Evolutionary conservation across 495 filamentous ascomycete genomes (phyloP).

Genomic region (Chaetomium fimeti): DNA sequence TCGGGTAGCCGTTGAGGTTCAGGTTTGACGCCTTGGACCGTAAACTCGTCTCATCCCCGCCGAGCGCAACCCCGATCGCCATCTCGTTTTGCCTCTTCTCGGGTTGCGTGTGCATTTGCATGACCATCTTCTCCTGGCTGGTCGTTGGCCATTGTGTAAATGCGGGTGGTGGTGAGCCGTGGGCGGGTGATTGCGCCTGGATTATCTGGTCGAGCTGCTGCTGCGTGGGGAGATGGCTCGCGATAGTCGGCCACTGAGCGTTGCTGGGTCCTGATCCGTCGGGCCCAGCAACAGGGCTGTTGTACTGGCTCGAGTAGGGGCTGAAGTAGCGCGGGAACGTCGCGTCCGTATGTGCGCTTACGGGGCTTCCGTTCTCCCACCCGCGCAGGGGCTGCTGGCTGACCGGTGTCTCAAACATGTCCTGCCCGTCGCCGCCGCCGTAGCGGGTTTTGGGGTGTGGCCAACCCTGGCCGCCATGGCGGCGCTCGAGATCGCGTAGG

Average conservation of each 20-base stretch:
- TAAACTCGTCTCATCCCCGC: slow-evolving; percentile 35
- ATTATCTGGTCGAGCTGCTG: slow-evolving; percentile 31
- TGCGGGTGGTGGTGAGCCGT: slow-evolving; percentile 30
- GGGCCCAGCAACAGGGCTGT: slow-evolving; percentile 48
- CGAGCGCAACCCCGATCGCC: slow-evolving; percentile 40
- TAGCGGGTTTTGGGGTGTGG: slow-evolving; percentile 36
- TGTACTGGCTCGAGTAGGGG: slow-evolving; percentile 48
- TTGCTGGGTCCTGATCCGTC: slow-evolving; percentile 32
- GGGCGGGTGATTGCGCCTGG: slow-evolving; percentile 19
- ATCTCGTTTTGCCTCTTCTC: slow-evolving; percentile 32
- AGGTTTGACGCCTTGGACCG: slow-evolving; percentile 31
- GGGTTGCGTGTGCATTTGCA: slow-evolving; percentile 31
- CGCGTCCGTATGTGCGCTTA: slow-evolving; percentile 41
- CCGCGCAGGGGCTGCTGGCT: slow-evolving; percentile 48
- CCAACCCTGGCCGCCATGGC: slow-evolving; percentile 39
- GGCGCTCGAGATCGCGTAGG: slow-evolving; percentile 40
- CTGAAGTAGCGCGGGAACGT: slow-evolving; percentile 49
- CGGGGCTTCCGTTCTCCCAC: slow-evolving; percentile 46
- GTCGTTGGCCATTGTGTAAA: slow-evolving; percentile 37
- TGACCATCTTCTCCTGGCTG: slow-evolving; percentile 32
- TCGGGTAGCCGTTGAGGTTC: slow-evolving; percentile 24
- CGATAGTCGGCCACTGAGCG: slow-evolving; percentile 27
- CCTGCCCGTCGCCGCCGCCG: slow-evolving; percentile 24
- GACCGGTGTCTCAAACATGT: slow-evolving; percentile 51
- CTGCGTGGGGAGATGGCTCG: slow-evolving; percentile 15